These are phyloP conservation scores for Penicillium subrubescens DNA, from an alignment of 495 filamentous ascomycete species.

Conservation along the genomic window DNA sequence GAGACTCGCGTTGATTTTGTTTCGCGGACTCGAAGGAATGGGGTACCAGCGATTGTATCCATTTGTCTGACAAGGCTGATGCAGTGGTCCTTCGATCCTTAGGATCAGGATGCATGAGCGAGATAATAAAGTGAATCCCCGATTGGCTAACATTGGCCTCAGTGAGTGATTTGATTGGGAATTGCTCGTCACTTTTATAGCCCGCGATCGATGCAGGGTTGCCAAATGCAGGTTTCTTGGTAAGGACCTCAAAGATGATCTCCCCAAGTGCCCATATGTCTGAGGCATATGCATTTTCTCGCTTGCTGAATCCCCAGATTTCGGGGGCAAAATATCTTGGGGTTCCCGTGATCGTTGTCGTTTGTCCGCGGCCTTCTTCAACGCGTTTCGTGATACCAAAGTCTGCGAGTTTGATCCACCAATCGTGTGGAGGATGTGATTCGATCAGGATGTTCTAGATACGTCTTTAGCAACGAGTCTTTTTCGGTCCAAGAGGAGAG, in stretches of 20 bases:
- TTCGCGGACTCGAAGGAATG: neutral
- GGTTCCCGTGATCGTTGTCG: constrained; percentile 17
- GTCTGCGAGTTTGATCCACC: constrained; percentile 41
- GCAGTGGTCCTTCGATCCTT: constrained; percentile 1
- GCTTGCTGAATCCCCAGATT: constrained; percentile 6
- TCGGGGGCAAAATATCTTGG: constrained; percentile 23
- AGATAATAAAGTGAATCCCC: constrained; percentile 9
- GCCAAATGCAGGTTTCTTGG: constrained; percentile 9
- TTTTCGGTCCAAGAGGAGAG: neutral
- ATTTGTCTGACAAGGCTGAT: constrained; percentile 1
- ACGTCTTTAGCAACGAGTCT: neutral
- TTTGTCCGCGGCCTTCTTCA: constrained; percentile 15
- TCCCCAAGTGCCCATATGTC: constrained; percentile 26
- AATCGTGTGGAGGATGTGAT: constrained; percentile 21
- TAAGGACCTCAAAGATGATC: constrained; percentile 16
- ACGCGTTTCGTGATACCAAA: constrained; percentile 34
- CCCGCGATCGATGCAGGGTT: neutral
- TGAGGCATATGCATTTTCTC: constrained; percentile 8
- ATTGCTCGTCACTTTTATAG: constrained; percentile 1
- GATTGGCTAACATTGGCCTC: constrained; percentile 2
- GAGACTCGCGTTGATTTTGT: neutral
- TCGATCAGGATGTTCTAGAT: constrained; percentile 15
- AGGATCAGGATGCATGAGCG: constrained; percentile 9
- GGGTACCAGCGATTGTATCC: neutral
- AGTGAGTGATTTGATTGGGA: constrained; percentile 2